Evolutionary conservation across 164 flowering plant species (phyloP).

Genomic region (Berberis vulgaris): DNA sequence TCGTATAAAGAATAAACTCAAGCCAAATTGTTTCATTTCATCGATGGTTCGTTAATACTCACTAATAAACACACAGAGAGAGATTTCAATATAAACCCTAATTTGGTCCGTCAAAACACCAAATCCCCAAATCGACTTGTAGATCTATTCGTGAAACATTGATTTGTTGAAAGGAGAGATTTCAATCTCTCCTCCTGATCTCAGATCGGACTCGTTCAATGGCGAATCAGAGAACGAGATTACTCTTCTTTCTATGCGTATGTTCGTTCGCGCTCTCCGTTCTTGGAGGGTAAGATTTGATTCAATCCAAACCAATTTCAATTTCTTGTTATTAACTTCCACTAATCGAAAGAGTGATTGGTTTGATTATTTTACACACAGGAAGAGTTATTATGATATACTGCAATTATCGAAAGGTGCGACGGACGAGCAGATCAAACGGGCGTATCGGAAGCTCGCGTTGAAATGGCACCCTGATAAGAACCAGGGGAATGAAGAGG

Average conservation of each 20-base stretch:
- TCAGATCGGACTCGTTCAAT: slow-evolving; percentile 14
- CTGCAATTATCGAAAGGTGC: slow-evolving; percentile 87
- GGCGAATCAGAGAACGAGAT: slow-evolving; percentile 36
- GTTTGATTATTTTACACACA: slow-evolving; percentile 12
- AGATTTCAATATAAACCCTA: not conserved
- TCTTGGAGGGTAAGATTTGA: slow-evolving; percentile 48
- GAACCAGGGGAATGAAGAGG: slow-evolving; percentile 97
- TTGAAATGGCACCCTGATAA: slow-evolving; percentile 98
- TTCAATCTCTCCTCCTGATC: slow-evolving; percentile 15
- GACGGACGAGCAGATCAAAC: slow-evolving; percentile 91
- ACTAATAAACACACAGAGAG: not conserved
- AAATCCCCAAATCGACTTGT: not conserved
- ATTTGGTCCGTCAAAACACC: not conserved
- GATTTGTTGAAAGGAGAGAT: slow-evolving; percentile 19
- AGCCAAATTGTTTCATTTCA: too few relatives aligned
- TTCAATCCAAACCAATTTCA: not conserved
- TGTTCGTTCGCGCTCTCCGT: slow-evolving; percentile 25
- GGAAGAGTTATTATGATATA: slow-evolving; percentile 91
- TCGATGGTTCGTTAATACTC: not conserved
- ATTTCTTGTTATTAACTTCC: not conserved
- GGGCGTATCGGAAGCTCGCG: slow-evolving; percentile 91
- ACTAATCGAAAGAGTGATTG: not conserved
- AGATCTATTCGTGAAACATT: slow-evolving; percentile 6
- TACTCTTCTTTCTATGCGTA: slow-evolving; percentile 30
- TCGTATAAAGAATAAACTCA: too few relatives aligned